A percentile compares a stretch with the other conserved stretches of the same genome.
Evolutionary conservation across 805 yeast genomes (phyloP).

Genomic region (Cyberlindnera euphorbiiphila): DNA sequence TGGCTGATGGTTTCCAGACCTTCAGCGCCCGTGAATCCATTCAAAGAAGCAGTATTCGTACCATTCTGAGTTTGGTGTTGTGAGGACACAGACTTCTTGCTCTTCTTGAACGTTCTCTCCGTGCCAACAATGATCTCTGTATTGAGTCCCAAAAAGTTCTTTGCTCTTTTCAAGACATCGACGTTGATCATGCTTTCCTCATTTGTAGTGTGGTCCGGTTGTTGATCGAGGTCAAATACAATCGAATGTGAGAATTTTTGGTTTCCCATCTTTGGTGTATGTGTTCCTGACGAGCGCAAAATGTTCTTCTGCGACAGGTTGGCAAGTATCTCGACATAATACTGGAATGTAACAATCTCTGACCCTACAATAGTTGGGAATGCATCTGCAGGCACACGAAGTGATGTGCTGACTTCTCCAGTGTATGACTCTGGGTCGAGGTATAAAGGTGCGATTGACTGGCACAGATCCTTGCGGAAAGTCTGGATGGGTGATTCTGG

Average conservation of each 20-base stretch:
- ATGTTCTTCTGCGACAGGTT: conserved; percentile 64
- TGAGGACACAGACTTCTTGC: too few relatives aligned
- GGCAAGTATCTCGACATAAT: conserved; percentile 78
- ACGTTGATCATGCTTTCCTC: conserved; percentile 61
- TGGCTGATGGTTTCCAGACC: conserved; percentile 22
- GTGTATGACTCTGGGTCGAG: conserved; percentile 64
- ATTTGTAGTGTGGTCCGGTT: conserved; percentile 19
- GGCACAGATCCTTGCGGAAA: conserved; percentile 80
- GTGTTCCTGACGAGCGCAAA: conserved; percentile 26
- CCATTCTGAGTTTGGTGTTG: neutral
- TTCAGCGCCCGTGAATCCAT: too few relatives aligned
- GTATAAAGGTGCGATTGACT: conserved; percentile 69
- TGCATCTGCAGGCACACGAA: conserved; percentile 77
- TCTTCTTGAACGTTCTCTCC: conserved; percentile 37
- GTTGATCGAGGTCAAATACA: conserved; percentile 27
- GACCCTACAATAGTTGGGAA: conserved; percentile 80
- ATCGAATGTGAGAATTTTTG: conserved; percentile 23
- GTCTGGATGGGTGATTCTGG: conserved; percentile 48
- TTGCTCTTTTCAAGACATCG: conserved; percentile 69
- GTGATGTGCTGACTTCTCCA: conserved; percentile 54
- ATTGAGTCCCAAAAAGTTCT: conserved; percentile 76
- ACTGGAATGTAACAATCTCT: conserved; percentile 72
- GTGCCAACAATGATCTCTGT: conserved; percentile 82
- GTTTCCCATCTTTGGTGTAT: conserved; percentile 25
- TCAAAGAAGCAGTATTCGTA: too few relatives aligned